Base-by-base conservation (phyloP, 306 rosid genomes). In the Quercus cerris region DNA sequence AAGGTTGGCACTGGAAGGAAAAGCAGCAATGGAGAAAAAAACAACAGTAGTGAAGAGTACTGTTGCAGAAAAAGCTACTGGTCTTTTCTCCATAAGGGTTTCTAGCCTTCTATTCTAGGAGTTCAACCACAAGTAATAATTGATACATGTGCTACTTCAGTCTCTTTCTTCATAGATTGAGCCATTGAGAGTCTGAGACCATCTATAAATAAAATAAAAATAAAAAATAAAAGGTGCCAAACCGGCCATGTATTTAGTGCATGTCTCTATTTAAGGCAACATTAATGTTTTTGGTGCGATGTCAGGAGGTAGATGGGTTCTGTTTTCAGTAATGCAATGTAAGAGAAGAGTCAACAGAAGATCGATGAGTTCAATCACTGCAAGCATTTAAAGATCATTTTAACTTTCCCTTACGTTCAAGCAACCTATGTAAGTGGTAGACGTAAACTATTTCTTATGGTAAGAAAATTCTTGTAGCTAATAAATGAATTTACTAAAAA, bases 231-330 rank as follows among this genome's bases (percentile, higher is more conserved):
- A 44, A 55, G 27, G 31, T 25, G 23, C 51, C 10, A 22, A 64
- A 13, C 69, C 46, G 58, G 74, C 52, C 14, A 67, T 35, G 79
- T 63, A 66, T 22, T 22, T 13, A 1, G 33, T 30, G 19, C 0
- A 7, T 13, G 52, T 71, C 30, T 63, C 49, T 35, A 84, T 85
- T 94, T 83, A 90, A 87, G 82, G 80, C 78, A 33, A 74, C 93
- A 90, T 92, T 87, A 30, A 94, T 87, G 88, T 18, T 4, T 87
- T 91, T 25, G 97, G 89, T 87, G 82, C 54, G 17, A 80, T 80
- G 92, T 83, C 94, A 89, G 90, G 55, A 75, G 79, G 89, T 83
- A 80, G 91, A 85, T 70, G 83, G 76, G 85, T 44, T 75, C 44
- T 78, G 25, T 64, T 10, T 76, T 51, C 18, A 71, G 77, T 51